These are phyloP conservation scores for Xylariaceae sp. DNA, from an alignment of 2,329 filamentous ascomycete genomes.

Conservation along the genomic window DNA sequence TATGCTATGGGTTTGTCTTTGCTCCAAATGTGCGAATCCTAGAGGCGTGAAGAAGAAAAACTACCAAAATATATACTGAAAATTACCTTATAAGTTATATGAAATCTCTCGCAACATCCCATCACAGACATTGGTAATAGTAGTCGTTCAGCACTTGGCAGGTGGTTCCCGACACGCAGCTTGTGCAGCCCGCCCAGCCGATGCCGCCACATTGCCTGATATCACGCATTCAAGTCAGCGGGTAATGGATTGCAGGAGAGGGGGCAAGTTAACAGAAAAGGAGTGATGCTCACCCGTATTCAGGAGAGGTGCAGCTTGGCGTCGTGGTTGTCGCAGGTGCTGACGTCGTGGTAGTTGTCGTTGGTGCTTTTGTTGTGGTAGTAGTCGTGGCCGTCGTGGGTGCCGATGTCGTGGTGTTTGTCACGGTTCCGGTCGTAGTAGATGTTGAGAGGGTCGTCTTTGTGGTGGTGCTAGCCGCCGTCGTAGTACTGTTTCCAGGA, in stretches of 20 bases:
- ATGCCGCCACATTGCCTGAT: slow-evolving; percentile 37
- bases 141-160: slow-evolving; percentile 29
- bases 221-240: not conserved
- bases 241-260: not conserved
- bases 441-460: slow-evolving; percentile 15
- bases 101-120: not conserved
- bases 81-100: no score
- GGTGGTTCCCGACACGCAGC: slow-evolving; percentile 33
- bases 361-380: not conserved
- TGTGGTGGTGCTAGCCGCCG: slow-evolving; percentile 3
- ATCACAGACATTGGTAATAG: slow-evolving; percentile 17
- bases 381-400: slow-evolving; percentile 3
- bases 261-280: not conserved
- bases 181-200: slow-evolving; percentile 34
- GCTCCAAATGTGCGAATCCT: no score
- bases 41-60: no score
- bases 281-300: slow-evolving; percentile 26
- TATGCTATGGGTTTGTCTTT: no score
- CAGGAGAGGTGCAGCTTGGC: slow-evolving; percentile 18
- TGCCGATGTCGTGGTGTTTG: not conserved
- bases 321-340: not conserved
- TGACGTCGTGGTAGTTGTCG: not conserved
- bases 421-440: slow-evolving; percentile 13
- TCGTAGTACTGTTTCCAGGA: slow-evolving; percentile 14
- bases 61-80: no score